Evolutionary conservation across 2,329 filamentous ascomycete genomes (phyloP), one percentile per base, ranked within the genome.

Genomic region (Cordyceps pruinosa): DNA sequence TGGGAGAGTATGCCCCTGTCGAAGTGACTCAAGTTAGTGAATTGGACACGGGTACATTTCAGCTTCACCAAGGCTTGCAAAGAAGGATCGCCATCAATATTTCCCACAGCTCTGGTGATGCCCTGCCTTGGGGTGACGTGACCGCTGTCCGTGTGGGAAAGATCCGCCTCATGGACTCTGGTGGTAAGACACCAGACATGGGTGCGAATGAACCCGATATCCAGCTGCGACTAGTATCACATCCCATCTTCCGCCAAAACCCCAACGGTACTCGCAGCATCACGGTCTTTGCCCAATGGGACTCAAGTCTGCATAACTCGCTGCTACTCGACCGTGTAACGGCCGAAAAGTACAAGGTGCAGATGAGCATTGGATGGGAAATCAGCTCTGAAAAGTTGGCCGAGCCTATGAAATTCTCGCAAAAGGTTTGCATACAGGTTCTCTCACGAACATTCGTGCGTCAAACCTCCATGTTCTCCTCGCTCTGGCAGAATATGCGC

Each of bases 31-130:
- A 97, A 71, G 87, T 82, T 19, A 89, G 81, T 68, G 88, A 90
- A 63, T 78, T 92, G 39, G 94, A 99, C 66, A 77, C 80, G n/a
- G 94, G 94, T 8, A 89, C 90, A 1, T 97, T 95, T 69, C 94
- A 99, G 69, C 80, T 99, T 32, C 94, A 97, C 66, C 94, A 99
- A 72, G 94, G 94, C 25, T 75, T 99, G 51, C 94, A 99, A 70
- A 83, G 94, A 54, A 85, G 94, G 1, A 85, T 99, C 53, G 85
- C 89, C 7, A 84, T 99, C 67, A 91, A 88, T 60, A 77, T 99
- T n/a, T 90, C 89, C 0, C 92, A 97, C 67, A 95, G 87, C 66
- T 95, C 92, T 5, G 92, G 91, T 17, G 89, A 96, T 61, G 85
- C 85, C 10, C 74, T 99, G 54, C 90, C 91, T 1, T 97, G 93